Conservation (phyloP, 2,329 filamentous ascomycete genomes). For the Paecilomyces variotii region DNA sequence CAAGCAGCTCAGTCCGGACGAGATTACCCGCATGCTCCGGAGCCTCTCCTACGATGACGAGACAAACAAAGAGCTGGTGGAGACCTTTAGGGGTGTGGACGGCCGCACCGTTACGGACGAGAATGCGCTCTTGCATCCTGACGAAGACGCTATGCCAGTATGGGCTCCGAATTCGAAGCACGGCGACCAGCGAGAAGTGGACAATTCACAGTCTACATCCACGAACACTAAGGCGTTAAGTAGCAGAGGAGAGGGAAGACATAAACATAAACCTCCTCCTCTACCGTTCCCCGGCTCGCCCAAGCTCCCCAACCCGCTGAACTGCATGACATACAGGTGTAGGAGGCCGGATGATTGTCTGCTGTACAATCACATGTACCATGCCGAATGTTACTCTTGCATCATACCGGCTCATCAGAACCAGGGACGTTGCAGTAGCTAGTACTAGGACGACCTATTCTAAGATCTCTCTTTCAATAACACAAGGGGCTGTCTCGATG, state of each 20-base stretch:
- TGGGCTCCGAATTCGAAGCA: neutral
- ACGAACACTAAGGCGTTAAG: neutral
- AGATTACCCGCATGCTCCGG: neutral
- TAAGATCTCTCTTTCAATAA: no score
- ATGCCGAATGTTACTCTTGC: no score
- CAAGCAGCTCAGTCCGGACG: neutral
- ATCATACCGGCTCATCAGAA: no score
- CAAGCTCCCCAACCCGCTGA: no score
- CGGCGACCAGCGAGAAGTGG: neutral
- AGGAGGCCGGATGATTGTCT: no score
- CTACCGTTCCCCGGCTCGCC: no score
- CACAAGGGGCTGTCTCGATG: no score
- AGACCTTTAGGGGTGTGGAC: neutral
- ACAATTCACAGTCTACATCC: neutral
- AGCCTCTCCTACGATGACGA: neutral
- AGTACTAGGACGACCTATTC: no score
- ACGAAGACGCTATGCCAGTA: neutral
- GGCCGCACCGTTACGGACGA: neutral
- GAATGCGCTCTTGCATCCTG: neutral
- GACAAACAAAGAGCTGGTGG: neutral
- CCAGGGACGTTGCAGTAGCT: no score
- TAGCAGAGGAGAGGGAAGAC: neutral
- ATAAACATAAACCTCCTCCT: no score
- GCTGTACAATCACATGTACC: no score
- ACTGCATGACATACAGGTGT: no score